phyloP scores from a whole-genome alignment of 192 early-diverging fungal genomes.

The Thoreauomyces humboldtii region DNA sequence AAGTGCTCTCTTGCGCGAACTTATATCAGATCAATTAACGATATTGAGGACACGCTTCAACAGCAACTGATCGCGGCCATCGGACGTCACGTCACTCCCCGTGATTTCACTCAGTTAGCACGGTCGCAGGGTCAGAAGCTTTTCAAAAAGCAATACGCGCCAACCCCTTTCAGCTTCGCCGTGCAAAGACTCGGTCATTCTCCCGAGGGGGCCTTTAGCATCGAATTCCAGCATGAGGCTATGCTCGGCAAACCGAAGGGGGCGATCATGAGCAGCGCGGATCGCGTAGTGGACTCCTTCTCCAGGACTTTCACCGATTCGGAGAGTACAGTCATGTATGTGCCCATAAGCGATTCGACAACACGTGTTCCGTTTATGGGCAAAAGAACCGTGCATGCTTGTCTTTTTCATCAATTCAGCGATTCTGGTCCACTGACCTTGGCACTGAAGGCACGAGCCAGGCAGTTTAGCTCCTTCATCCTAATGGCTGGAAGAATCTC shows the following conservation, averaged over 20 bases:
- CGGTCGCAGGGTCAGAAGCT: slow-evolving; percentile 13
- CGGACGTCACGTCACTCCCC: neutral
- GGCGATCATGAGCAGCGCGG: too few species aligned
- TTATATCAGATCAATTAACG: neutral
- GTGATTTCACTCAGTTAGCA: slow-evolving; percentile 17
- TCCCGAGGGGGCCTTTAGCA: slow-evolving; percentile 25
- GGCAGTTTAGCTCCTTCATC: slow-evolving; percentile 7
- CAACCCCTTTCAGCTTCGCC: slow-evolving; percentile 12
- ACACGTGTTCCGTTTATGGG: slow-evolving; percentile 21
- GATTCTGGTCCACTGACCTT: neutral
- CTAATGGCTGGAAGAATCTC: slow-evolving; percentile 1
- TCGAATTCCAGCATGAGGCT: slow-evolving; percentile 11
- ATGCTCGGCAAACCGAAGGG: too few species aligned
- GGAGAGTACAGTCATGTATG: neutral
- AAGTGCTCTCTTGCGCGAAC: neutral
- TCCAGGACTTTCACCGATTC: neutral
- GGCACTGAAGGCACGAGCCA: neutral
- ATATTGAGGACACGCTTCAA: slow-evolving; percentile 3
- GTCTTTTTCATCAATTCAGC: slow-evolving; percentile 11
- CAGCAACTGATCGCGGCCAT: slow-evolving; percentile 8
- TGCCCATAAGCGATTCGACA: slow-evolving; percentile 8
- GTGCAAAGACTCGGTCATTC: slow-evolving; percentile 29
- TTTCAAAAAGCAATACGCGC: slow-evolving; percentile 12
- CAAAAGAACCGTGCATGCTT: slow-evolving; percentile 22
- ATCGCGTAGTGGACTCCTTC: neutral